Evolutionary conservation across 2,329 filamentous ascomycete genomes (phyloP).

Genomic region (Thelonectria olida): DNA sequence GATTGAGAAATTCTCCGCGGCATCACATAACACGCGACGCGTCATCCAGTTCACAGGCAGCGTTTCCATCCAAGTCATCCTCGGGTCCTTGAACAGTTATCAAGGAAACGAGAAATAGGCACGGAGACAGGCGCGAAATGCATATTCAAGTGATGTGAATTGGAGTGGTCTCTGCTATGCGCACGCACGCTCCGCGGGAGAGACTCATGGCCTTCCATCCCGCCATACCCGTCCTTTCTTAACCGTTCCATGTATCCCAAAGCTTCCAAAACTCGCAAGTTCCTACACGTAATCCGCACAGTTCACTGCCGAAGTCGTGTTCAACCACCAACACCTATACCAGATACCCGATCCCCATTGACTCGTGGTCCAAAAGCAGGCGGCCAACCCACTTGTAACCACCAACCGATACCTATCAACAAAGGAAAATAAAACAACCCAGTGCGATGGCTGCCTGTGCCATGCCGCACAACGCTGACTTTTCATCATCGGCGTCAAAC

Average conservation of each 20-base stretch:
- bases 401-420: constrained; percentile 21
- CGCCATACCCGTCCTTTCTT: background rate
- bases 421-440: constrained; percentile 20
- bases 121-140: background rate
- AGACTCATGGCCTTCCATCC: constrained; percentile 7
- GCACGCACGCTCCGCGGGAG: constrained; percentile 5
- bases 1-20: too few relatives aligned
- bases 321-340: constrained; percentile 16
- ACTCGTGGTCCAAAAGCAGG: constrained; percentile 9
- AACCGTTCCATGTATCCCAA: constrained; percentile 11
- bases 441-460: constrained; percentile 23
- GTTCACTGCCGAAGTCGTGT: constrained; percentile 10
- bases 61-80: too few relatives aligned
- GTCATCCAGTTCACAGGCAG: too few relatives aligned
- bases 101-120: too few relatives aligned
- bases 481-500: constrained; percentile 25
- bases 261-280: background rate
- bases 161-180: constrained; percentile 29
- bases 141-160: constrained; percentile 27
- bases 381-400: constrained; percentile 31
- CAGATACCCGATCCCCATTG: constrained; percentile 23
- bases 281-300: constrained; percentile 10
- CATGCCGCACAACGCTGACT: constrained; percentile 17
- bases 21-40: too few relatives aligned
- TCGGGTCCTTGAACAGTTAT: too few relatives aligned